These are phyloP conservation scores for Trichoderma arundinaceum DNA, from an alignment of 2,329 filamentous ascomycete genomes.

Conservation along the genomic window DNA sequence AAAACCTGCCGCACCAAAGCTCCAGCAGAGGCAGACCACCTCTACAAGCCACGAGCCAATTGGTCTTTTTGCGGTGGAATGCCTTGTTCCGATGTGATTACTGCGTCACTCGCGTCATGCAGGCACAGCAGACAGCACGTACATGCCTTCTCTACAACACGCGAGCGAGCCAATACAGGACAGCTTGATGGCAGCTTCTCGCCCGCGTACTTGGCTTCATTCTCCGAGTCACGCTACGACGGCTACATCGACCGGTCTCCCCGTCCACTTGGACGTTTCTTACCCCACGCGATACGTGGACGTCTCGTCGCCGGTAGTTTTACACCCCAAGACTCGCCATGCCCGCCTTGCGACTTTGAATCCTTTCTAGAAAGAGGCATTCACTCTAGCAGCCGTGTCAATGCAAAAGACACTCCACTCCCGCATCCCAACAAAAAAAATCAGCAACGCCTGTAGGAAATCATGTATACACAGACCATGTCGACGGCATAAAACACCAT, in stretches of 20 bases:
- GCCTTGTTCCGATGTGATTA: neutral
- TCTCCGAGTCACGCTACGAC: too few species aligned
- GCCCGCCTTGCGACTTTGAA: too few species aligned
- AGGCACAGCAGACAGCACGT: neutral
- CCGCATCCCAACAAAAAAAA: neutral
- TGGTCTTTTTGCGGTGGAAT: neutral
- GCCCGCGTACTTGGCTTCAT: too few species aligned
- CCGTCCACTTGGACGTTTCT: neutral
- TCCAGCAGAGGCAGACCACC: too few species aligned
- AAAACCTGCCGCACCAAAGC: neutral
- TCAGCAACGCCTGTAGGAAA: too few species aligned
- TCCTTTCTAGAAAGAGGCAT: too few species aligned
- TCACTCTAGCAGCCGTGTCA: too few species aligned
- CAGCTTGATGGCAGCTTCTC: too few species aligned
- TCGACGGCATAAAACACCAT: neutral
- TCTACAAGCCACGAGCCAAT: neutral
- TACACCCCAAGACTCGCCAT: neutral
- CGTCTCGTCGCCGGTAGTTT: neutral
- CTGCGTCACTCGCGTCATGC: neutral
- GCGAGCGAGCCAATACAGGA: too few species aligned
- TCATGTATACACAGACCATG: too few species aligned
- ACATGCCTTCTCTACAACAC: too few species aligned
- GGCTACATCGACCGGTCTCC: neutral
- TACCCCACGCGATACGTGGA: neutral
- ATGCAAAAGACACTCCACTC: too few species aligned